A percentile compares a stretch with the other conserved stretches of the same genome.
phyloP scores from a whole-genome alignment of 805 yeast genomes.

The Blastobotrys muscicola region DNA sequence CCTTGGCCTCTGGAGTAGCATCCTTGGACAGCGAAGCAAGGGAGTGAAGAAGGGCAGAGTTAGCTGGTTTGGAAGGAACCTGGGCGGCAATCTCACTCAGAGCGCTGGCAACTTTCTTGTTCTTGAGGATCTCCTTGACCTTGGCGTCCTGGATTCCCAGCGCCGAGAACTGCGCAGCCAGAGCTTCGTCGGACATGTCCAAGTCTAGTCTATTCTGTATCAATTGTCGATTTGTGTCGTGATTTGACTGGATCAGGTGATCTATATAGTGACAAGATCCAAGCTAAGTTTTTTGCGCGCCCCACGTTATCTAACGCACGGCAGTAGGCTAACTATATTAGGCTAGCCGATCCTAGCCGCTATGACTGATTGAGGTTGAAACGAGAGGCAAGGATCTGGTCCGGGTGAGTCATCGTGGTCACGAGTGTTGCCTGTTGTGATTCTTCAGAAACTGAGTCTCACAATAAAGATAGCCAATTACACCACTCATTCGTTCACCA shows the following conservation, averaged over 20 bases:
- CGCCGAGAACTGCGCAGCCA: constrained; percentile 13
- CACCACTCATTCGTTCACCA: too few species aligned
- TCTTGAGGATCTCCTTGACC: constrained; percentile 71
- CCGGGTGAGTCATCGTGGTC: too few species aligned
- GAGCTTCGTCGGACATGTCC: constrained; percentile 12
- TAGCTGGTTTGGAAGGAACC: constrained; percentile 40
- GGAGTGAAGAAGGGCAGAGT: constrained; percentile 59
- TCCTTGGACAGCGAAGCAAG: constrained; percentile 67
- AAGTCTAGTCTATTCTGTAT: neutral
- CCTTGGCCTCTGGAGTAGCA: constrained; percentile 31
- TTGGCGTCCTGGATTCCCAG: constrained; percentile 31
- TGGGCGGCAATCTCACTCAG: constrained; percentile 50
- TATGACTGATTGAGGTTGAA: too few species aligned
- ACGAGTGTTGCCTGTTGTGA: too few species aligned
- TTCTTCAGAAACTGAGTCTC: too few species aligned
- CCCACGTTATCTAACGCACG: too few species aligned
- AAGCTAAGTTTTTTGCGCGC: too few species aligned
- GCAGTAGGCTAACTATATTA: too few species aligned
- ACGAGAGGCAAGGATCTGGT: too few species aligned
- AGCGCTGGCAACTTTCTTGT: constrained; percentile 72
- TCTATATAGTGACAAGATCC: neutral
- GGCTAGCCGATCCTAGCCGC: too few species aligned
- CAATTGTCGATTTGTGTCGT: neutral
- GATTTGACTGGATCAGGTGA: constrained; percentile 1
- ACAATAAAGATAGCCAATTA: too few species aligned